Conservation (phyloP, 2,329 filamentous ascomycete species). For the Diaporthe velutina region DNA sequence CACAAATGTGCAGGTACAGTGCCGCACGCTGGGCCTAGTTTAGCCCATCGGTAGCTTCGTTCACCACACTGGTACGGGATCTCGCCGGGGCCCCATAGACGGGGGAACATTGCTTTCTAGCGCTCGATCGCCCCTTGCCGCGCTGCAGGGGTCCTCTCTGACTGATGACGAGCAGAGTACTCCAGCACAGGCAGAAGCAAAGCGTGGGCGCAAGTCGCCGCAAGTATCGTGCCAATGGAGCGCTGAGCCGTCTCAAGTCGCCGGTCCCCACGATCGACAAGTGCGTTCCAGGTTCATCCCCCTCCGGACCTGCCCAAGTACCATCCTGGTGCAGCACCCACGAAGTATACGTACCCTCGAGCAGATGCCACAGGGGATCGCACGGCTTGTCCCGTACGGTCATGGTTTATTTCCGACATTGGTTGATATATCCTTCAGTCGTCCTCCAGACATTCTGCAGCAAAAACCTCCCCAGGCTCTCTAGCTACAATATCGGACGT, state of each 20-base stretch:
- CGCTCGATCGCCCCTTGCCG: slow-evolving; percentile 5
- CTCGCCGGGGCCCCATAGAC: slow-evolving; percentile 1
- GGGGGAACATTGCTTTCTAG: not conserved
- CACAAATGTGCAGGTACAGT: slow-evolving; percentile 13
- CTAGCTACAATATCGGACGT: not conserved
- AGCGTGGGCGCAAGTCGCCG: slow-evolving; percentile 8
- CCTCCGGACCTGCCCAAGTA: not conserved
- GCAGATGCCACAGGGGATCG: not conserved
- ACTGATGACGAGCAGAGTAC: slow-evolving; percentile 12
- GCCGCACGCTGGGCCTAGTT: not conserved
- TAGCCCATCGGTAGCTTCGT: slow-evolving; percentile 15
- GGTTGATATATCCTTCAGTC: not conserved
- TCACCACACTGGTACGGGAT: not conserved
- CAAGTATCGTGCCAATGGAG: slow-evolving; percentile 3
- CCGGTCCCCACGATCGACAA: slow-evolving; percentile 18
- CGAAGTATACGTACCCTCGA: not conserved
- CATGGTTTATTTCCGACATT: not conserved
- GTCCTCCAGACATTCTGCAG: not conserved
- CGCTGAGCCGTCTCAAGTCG: slow-evolving; percentile 20
- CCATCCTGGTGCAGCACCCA: slow-evolving; percentile 3
- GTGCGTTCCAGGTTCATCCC: slow-evolving; percentile 24
- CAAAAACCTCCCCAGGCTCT: not conserved
- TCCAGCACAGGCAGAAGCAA: slow-evolving; percentile 17
- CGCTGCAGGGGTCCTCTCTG: not conserved
- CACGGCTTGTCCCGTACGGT: not conserved